phyloP scores from a whole-genome alignment of 2,329 filamentous ascomycete genomes.

The Claviceps paspali region DNA sequence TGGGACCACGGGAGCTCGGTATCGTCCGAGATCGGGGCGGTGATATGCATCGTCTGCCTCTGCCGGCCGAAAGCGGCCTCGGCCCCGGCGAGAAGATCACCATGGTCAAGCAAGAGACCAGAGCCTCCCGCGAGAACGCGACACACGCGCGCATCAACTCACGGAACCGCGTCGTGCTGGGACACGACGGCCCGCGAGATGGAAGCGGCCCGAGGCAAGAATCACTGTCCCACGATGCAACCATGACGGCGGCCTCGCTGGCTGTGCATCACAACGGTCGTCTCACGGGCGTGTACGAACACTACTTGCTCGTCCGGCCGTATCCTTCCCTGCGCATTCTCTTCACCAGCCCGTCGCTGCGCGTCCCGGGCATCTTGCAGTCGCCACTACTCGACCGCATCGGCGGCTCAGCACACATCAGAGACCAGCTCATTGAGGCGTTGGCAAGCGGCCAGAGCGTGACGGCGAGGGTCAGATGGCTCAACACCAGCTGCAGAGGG shows the following conservation, averaged over 20 bases:
- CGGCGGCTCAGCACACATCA: slow-evolving; percentile 31
- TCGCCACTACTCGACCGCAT: slow-evolving; percentile 39
- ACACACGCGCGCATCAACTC: slow-evolving; percentile 2
- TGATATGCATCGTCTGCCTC: slow-evolving; percentile 36
- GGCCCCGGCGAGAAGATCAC: slow-evolving; percentile 3
- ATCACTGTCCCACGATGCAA: background rate
- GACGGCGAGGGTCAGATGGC: slow-evolving; percentile 47
- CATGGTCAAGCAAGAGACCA: background rate
- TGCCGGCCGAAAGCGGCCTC: slow-evolving; percentile 2
- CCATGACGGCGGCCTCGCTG: slow-evolving; percentile 1
- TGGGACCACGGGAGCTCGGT: slow-evolving; percentile 51
- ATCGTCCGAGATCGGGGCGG: slow-evolving; percentile 48
- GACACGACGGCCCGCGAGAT: background rate
- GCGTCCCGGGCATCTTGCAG: slow-evolving; percentile 52
- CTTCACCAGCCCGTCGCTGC: slow-evolving; percentile 52
- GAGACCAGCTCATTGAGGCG: slow-evolving; percentile 37
- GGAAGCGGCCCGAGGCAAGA: background rate
- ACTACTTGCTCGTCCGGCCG: slow-evolving; percentile 51
- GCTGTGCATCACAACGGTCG: slow-evolving; percentile 11
- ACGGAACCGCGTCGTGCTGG: slow-evolving; percentile 8
- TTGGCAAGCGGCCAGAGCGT: slow-evolving; percentile 54
- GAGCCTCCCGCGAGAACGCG: background rate
- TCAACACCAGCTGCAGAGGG: slow-evolving; percentile 4
- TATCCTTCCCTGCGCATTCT: slow-evolving; percentile 51
- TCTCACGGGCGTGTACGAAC: slow-evolving; percentile 24